These are phyloP conservation scores for Candida pseudocylindracea DNA, from an alignment of 1,139 yeast species.

Conservation along the genomic window DNA sequence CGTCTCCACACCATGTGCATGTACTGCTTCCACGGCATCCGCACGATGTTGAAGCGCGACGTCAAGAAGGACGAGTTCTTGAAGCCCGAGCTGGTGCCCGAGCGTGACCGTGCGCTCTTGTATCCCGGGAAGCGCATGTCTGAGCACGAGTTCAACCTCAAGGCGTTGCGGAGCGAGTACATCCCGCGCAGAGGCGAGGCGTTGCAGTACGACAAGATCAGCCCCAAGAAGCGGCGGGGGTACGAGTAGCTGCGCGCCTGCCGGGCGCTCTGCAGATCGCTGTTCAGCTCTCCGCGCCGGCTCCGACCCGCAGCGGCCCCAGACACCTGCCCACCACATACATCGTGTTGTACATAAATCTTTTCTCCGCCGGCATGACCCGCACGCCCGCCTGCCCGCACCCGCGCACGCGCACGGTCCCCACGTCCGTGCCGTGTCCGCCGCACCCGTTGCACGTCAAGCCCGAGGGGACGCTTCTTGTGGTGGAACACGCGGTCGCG, in stretches of 20 bases:
- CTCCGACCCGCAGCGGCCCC: too few species aligned
- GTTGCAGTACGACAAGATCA: not conserved
- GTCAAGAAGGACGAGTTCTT: conserved; percentile 13
- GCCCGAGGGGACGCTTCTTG: not conserved
- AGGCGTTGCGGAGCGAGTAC: conserved; percentile 33
- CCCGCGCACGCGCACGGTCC: not conserved
- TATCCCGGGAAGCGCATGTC: conserved; percentile 42
- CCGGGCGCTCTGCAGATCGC: too few species aligned
- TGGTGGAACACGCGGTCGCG: not conserved
- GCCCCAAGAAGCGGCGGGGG: not conserved
- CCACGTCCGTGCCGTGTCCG: not conserved
- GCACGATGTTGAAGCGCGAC: conserved; percentile 39
- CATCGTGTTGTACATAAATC: too few species aligned
- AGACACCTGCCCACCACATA: too few species aligned
- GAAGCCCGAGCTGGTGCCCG: conserved; percentile 8
- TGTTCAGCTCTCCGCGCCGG: too few species aligned
- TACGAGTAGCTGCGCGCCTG: too few species aligned
- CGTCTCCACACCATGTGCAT: conserved; percentile 81
- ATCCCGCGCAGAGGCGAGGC: conserved; percentile 24
- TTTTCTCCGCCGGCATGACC: too few species aligned
- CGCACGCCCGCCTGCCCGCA: too few species aligned
- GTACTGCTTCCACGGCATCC: conserved; percentile 76
- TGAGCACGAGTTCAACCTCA: conserved; percentile 20
- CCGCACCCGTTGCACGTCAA: conserved; percentile 1
- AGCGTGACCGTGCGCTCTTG: conserved; percentile 34